These are phyloP conservation scores for Protoeuglena noctilucae DNA, from an alignment of 139 green algal species.

Conservation along the genomic window DNA sequence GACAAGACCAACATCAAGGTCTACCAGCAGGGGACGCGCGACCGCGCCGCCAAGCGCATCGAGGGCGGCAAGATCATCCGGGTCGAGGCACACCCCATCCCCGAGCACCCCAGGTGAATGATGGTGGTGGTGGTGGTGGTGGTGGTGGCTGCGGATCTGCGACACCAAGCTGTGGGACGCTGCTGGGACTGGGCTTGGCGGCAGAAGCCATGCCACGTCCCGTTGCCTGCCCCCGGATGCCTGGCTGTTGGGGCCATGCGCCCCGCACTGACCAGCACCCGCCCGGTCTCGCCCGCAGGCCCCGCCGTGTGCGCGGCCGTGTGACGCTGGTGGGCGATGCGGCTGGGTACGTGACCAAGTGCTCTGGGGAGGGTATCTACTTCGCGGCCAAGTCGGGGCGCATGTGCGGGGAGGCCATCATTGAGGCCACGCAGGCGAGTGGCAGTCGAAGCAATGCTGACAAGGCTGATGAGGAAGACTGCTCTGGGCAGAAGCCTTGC, in stretches of 20 bases:
- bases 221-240: too few relatives aligned
- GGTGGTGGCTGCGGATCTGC: too few relatives aligned
- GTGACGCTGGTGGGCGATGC: conserved; percentile 87
- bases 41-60: conserved; percentile 64
- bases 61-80: conserved; percentile 94
- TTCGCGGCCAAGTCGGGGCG: conserved; percentile 96
- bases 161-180: too few relatives aligned
- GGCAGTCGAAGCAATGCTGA: too few relatives aligned
- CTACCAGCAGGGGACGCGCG: conserved; percentile 88
- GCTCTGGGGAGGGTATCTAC: conserved; percentile 94
- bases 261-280: too few relatives aligned
- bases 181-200: too few relatives aligned
- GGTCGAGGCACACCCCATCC: conserved; percentile 95
- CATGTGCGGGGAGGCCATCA: conserved; percentile 94
- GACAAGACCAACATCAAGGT: conserved; percentile 99
- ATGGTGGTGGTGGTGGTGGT: too few relatives aligned
- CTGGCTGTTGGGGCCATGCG: too few relatives aligned
- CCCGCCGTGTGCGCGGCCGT: conserved; percentile 56
- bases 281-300: too few relatives aligned
- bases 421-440: conserved; percentile 44
- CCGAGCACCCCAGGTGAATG: conserved; percentile 92
- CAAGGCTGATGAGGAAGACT: too few relatives aligned
- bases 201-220: too few relatives aligned
- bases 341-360: conserved; percentile 93
- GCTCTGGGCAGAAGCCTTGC: too few relatives aligned